A percentile compares a stretch with the other conserved stretches of the same genome.
These are phyloP conservation scores for Cucumis hystrix DNA, from an alignment of 306 rosid species.

Conservation along the genomic window DNA sequence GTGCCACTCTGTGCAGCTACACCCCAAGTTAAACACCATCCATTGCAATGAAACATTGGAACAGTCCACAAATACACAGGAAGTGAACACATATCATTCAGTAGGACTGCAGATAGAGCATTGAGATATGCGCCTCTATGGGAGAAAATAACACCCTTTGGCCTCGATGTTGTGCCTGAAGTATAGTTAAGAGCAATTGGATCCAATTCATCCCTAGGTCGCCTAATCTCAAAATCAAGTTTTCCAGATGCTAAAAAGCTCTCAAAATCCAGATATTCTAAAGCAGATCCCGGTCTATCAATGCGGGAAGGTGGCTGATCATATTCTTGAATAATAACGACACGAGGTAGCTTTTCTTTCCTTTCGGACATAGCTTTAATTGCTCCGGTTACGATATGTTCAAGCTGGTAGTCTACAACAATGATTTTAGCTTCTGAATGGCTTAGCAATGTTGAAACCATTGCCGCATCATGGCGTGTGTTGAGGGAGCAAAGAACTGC, in stretches of 20 bases:
- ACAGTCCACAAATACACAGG: slow-evolving; percentile 77
- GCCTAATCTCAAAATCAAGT: slow-evolving; percentile 31
- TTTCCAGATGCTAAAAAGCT: slow-evolving; percentile 37
- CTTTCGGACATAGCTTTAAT: slow-evolving; percentile 31
- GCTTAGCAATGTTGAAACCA: slow-evolving; percentile 36
- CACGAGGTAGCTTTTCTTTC: slow-evolving; percentile 20
- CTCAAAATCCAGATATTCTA: slow-evolving; percentile 41
- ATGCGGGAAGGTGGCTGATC: slow-evolving; percentile 8
- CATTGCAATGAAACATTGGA: slow-evolving; percentile 95
- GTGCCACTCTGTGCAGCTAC: slow-evolving; percentile 94
- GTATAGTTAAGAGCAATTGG: slow-evolving; percentile 76
- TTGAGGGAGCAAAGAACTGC: slow-evolving; percentile 69
- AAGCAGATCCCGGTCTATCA: not conserved
- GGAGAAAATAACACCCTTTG: slow-evolving; percentile 77
- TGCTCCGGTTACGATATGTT: slow-evolving; percentile 47
- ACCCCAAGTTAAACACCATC: slow-evolving; percentile 86
- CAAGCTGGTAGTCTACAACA: slow-evolving; percentile 47
- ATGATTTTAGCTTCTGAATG: slow-evolving; percentile 69
- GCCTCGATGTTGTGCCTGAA: slow-evolving; percentile 89
- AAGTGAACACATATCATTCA: slow-evolving; percentile 51
- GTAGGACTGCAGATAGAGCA: slow-evolving; percentile 44
- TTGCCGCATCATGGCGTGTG: slow-evolving; percentile 43
- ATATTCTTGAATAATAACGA: slow-evolving; percentile 44
- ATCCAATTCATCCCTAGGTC: slow-evolving; percentile 65
- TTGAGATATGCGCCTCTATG: slow-evolving; percentile 91